phyloP scores from a whole-genome alignment of 1,139 yeast species.

The Suhomyces bolitotheri region DNA sequence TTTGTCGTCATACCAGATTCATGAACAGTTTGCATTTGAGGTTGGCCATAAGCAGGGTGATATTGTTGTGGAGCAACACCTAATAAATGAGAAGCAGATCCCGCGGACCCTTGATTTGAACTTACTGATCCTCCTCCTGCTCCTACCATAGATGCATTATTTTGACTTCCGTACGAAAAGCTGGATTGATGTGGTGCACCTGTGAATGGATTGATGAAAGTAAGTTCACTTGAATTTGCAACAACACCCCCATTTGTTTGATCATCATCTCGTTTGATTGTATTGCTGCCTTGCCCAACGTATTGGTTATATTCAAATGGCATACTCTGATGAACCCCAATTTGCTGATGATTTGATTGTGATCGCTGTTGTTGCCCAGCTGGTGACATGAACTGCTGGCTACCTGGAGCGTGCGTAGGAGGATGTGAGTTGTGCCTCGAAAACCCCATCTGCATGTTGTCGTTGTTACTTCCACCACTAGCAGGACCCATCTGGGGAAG shows the following conservation, averaged over 20 bases:
- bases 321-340: slow-evolving; percentile 4
- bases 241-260: slow-evolving; percentile 1
- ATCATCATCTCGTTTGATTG: slow-evolving; percentile 12
- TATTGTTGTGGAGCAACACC: slow-evolving; percentile 16
- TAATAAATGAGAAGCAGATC: too few species aligned
- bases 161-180: slow-evolving; percentile 10
- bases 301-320: slow-evolving; percentile 9
- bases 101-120: too few species aligned
- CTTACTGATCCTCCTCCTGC: too few species aligned
- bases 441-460: slow-evolving; percentile 8
- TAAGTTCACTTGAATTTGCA: slow-evolving; percentile 11
- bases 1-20: too few species aligned
- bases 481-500: slow-evolving; percentile 11
- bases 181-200: slow-evolving; percentile 15
- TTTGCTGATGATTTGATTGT: slow-evolving; percentile 2
- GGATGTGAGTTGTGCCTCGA: slow-evolving; percentile 19
- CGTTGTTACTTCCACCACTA: slow-evolving; percentile 1
- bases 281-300: not conserved
- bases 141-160: not conserved
- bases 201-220: slow-evolving; percentile 16
- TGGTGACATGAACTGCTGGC: slow-evolving; percentile 15
- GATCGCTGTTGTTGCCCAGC: slow-evolving; percentile 11
- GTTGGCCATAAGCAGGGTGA: slow-evolving; percentile 12
- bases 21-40: slow-evolving; percentile 8
- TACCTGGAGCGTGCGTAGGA: slow-evolving; percentile 11